Percentiles rank a stretch among this genome's conserved stretches.
These are phyloP conservation scores for Prunus campanulata DNA, from an alignment of 306 rosid genomes.

Conservation along the genomic window DNA sequence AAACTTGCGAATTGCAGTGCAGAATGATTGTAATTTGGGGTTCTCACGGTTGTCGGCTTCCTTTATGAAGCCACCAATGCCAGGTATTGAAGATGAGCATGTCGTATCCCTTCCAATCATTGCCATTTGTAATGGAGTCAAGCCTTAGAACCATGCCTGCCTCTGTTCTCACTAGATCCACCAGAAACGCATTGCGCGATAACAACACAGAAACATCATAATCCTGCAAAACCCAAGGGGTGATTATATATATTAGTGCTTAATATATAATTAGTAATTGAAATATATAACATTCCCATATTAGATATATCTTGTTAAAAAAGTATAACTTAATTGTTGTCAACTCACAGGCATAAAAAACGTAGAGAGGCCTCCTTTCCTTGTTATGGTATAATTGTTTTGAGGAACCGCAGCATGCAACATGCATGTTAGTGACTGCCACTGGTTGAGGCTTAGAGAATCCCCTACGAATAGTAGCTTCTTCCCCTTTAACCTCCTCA, in stretches of 20 bases:
- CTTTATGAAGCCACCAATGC: slow-evolving; percentile 58
- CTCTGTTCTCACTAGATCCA: slow-evolving; percentile 32
- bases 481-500: slow-evolving; percentile 40
- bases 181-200: slow-evolving; percentile 35
- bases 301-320: background rate
- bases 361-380: slow-evolving; percentile 24
- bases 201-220: slow-evolving; percentile 26
- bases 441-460: slow-evolving; percentile 47
- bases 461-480: slow-evolving; percentile 49
- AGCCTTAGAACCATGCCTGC: slow-evolving; percentile 40
- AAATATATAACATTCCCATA: too few relatives aligned
- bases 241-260: too few relatives aligned
- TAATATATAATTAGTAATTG: too few relatives aligned
- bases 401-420: slow-evolving; percentile 38
- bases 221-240: slow-evolving; percentile 20
- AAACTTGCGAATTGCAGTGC: too few relatives aligned
- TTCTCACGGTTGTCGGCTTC: slow-evolving; percentile 32
- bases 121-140: slow-evolving; percentile 39
- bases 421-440: slow-evolving; percentile 52
- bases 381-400: slow-evolving; percentile 26
- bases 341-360: slow-evolving; percentile 29
- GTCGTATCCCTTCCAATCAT: slow-evolving; percentile 40
- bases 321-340: background rate
- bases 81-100: slow-evolving; percentile 44
- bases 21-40: too few relatives aligned